A percentile compares a stretch with the other conserved stretches of the same genome.
Evolutionary conservation across 2,329 filamentous ascomycete genomes (phyloP).

Genomic region (Arthrobotrys musiformis): DNA sequence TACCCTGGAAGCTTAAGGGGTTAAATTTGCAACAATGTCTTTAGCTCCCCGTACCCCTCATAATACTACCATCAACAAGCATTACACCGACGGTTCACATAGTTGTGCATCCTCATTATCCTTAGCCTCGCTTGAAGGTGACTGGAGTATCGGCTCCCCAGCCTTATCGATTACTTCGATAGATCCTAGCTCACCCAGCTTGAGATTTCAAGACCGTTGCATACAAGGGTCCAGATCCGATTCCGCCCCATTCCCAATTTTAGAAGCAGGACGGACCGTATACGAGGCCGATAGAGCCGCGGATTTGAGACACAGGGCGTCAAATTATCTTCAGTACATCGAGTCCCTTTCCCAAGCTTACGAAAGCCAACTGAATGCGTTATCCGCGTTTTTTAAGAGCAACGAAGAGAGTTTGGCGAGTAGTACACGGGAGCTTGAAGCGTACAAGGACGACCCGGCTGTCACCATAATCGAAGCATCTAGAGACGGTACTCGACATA

Average conservation of each 20-base stretch:
- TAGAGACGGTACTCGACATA: conserved; percentile 20
- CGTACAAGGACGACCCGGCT: conserved; percentile 29
- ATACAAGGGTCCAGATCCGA: neutral
- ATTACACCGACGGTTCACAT: neutral
- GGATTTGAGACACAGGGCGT: conserved; percentile 40
- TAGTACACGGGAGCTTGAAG: neutral
- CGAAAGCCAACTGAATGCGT: conserved; percentile 35
- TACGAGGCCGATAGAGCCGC: conserved; percentile 18
- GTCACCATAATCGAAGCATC: conserved; percentile 41
- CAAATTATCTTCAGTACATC: conserved; percentile 53
- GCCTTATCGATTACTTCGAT: conserved; percentile 49
- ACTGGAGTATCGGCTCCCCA: conserved; percentile 46
- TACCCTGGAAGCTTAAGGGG: neutral
- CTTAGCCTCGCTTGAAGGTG: neutral
- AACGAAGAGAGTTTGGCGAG: neutral
- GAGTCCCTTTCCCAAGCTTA: conserved; percentile 53
- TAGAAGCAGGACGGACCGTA: neutral
- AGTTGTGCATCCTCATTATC: conserved; percentile 23
- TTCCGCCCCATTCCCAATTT: neutral
- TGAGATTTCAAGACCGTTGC: conserved; percentile 38
- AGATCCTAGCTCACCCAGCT: conserved; percentile 36
- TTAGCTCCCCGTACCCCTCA: neutral
- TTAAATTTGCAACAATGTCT: conserved; percentile 24
- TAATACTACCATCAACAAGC: neutral
- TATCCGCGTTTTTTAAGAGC: conserved; percentile 38